These are phyloP conservation scores for Phytophthora rubi DNA, from an alignment of 352 stramenopile genomes.

Conservation along the genomic window DNA sequence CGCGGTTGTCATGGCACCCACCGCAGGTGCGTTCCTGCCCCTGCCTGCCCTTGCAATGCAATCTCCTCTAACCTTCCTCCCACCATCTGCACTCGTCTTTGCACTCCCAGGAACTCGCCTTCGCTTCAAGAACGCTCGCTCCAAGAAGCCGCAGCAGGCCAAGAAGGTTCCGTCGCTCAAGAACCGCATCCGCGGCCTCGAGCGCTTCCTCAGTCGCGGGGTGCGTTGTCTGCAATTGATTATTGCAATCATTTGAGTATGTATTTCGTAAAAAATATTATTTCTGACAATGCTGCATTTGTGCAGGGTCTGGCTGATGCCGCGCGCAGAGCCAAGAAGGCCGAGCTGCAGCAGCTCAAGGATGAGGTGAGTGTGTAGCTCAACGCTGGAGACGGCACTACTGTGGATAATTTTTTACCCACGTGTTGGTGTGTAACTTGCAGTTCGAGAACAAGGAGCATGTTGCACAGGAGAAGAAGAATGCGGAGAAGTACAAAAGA, in stretches of 20 bases:
- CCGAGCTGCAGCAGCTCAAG: conserved; percentile 55
- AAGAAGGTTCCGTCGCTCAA: conserved; percentile 87
- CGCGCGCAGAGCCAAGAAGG: conserved; percentile 52
- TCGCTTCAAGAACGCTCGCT: conserved; percentile 66
- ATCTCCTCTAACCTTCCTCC: not conserved
- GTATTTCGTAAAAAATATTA: no score
- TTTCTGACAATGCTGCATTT: not conserved
- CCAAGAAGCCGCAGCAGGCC: conserved; percentile 54
- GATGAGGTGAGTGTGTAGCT: conserved; percentile 37
- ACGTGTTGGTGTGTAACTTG: not conserved
- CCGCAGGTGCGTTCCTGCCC: not conserved
- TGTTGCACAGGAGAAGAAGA: conserved; percentile 69
- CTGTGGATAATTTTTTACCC: not conserved
- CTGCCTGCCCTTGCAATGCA: not conserved
- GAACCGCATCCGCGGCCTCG: conserved; percentile 81
- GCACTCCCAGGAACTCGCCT: conserved; percentile 62
- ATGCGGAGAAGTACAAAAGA: conserved; percentile 84
- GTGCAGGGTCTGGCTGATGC: conserved; percentile 50
- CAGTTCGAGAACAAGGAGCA: conserved; percentile 57
- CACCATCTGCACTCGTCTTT: not conserved
- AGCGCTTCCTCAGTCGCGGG: conserved; percentile 80
- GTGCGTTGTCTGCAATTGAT: conserved; percentile 30
- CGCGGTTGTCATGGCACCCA: not conserved
- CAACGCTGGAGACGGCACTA: not conserved
- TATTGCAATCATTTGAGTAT: not conserved